Evolutionary conservation across 768 basidiomycete species (phyloP), one percentile per base, ranked within the genome.

Genomic region (Amyloporia xantha): DNA sequence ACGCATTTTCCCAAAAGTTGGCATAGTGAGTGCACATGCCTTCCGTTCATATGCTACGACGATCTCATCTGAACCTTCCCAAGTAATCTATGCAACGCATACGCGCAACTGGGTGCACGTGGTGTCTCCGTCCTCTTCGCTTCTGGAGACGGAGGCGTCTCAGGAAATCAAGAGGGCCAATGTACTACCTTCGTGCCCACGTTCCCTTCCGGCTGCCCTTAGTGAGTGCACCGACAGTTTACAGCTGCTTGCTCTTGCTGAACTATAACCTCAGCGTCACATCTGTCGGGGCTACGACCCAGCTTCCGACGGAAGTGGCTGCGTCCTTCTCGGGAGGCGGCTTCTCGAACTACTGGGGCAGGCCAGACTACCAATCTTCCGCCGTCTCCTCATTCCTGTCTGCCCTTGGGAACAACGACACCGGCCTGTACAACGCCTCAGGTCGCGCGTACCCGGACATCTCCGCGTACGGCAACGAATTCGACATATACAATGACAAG

Each of bases 1-100:
- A 81, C 57, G 78, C 80, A 76, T 77, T 86, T 20, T 80, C 84
- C 12, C 49, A 62, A 49, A 66, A 62, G 27, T 80, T 75, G 49
- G 81, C 83, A 3, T 55, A 30, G 21, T 78, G 76, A 41, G 73
- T 44, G 3, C 25, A 9, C 17, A 13, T 24, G 40, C 7, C 3
- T 4, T 19, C 12, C 10, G 26, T 27, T 13, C 17, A 27, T 7
- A 79, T 74, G 55, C 56, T 77, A 74, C 17, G 64, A 53, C 33
- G 64, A 60, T 17, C 77, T 76, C 12, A 87, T 86, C 60, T 56
- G 59, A 15, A n/a, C n/a, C n/a, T n/a, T n/a, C n/a, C n/a, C n/a
- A n/a, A 72, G 69, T 11, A 79, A 11, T 15, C 43, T 70, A 27
- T 70, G 66, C 54, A 64, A 64, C 49, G 59, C 58, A 21, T 66